Percentiles rank a stretch among this genome's conserved stretches.
phyloP scores from a whole-genome alignment of 1,284 basidiomycete species.

The Takashimella koratensis region DNA sequence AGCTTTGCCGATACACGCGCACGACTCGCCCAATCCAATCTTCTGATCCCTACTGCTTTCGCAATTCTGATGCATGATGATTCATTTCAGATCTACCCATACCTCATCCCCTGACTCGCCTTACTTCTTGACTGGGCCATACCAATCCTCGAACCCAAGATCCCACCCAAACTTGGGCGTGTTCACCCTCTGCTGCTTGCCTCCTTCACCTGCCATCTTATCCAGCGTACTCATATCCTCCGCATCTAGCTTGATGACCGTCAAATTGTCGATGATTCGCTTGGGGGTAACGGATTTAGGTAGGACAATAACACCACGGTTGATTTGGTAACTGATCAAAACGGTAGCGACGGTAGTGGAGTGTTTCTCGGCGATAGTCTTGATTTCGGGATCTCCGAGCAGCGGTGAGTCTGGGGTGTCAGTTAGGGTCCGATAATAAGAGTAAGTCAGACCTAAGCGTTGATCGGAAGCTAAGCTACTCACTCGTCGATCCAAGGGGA shows the following conservation, averaged over 20 bases:
- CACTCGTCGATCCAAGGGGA: constrained; percentile 70
- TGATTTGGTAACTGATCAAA: constrained; percentile 40
- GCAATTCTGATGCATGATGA: too few relatives aligned
- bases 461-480: too few relatives aligned
- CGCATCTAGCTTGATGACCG: background rate
- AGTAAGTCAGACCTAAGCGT: background rate
- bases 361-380: constrained; percentile 62
- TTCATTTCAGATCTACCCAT: too few relatives aligned
- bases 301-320: constrained; percentile 53
- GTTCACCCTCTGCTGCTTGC: constrained; percentile 35
- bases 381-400: constrained; percentile 63
- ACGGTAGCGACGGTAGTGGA: constrained; percentile 58
- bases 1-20: too few relatives aligned
- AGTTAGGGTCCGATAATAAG: background rate
- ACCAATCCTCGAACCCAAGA: constrained; percentile 35
- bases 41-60: too few relatives aligned
- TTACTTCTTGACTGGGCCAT: constrained; percentile 19
- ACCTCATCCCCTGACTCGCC: too few relatives aligned
- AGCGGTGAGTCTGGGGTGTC: constrained; percentile 53
- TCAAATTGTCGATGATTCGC: constrained; percentile 2
- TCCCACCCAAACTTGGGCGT: constrained; percentile 37
- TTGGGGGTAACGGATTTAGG: constrained; percentile 3
- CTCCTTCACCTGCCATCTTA: constrained; percentile 56
- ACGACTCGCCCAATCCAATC: too few relatives aligned
- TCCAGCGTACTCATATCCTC: constrained; percentile 6